Percentiles rank a stretch among this genome's conserved stretches.
Conservation (phyloP, 768 basidiomycete genomes). For the Lactifluus hygrophoroides region DNA sequence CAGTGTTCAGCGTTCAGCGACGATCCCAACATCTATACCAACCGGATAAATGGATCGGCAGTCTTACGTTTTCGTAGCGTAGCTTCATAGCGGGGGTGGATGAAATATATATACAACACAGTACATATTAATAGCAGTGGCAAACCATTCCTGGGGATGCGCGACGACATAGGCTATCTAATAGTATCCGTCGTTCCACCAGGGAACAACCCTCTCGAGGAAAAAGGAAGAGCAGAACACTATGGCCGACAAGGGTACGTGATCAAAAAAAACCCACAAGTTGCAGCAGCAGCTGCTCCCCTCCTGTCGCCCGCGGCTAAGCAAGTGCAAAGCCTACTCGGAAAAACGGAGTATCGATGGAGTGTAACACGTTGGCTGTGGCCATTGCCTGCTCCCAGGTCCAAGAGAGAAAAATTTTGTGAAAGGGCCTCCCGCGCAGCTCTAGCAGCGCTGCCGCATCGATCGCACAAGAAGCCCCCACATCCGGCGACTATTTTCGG, state of each 20-base stretch:
- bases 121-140: neutral
- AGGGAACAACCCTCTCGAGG: neutral
- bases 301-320: neutral
- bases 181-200: neutral
- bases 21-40: neutral
- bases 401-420: neutral
- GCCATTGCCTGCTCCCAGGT: neutral
- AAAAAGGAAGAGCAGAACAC: neutral
- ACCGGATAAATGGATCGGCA: neutral
- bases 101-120: neutral
- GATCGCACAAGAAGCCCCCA: neutral
- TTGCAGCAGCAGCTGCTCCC: neutral
- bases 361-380: neutral
- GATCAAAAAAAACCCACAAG: neutral
- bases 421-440: neutral
- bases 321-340: neutral
- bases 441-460: slow-evolving; percentile 9
- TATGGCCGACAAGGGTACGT: neutral
- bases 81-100: too few relatives aligned
- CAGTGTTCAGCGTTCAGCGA: neutral
- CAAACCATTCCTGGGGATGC: neutral
- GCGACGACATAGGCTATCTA: neutral
- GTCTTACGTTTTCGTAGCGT: neutral
- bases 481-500: neutral
- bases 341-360: neutral